Conservation (phyloP, 805 yeast genomes). For the Grigorovia humatica region DNA sequence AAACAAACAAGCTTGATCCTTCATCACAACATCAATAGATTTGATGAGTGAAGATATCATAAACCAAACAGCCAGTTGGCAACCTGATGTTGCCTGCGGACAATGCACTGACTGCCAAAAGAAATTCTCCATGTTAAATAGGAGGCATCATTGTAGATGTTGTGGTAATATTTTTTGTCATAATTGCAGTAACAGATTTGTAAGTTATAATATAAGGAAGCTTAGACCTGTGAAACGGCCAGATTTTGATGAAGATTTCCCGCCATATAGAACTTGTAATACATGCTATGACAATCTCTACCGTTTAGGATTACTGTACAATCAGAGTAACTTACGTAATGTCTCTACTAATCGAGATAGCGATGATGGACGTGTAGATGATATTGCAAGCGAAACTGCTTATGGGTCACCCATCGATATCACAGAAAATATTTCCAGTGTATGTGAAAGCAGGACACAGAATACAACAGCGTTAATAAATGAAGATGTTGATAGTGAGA, state of each 20-base stretch:
- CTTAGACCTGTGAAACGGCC: constrained; percentile 20
- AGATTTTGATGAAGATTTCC: constrained; percentile 6
- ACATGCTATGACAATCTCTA: constrained; percentile 29
- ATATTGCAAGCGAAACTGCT: background rate
- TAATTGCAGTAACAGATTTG: constrained; percentile 20
- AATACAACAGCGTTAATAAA: background rate
- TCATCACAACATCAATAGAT: background rate
- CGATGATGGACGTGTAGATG: background rate
- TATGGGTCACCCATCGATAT: constrained; percentile 1
- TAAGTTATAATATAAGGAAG: constrained; percentile 18
- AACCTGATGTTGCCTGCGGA: constrained; percentile 19
- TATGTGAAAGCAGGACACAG: background rate
- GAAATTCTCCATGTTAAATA: constrained; percentile 39
- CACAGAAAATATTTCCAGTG: background rate
- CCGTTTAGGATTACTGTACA: constrained; percentile 10
- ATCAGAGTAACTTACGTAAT: constrained; percentile 4
- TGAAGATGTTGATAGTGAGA: constrained; percentile 4
- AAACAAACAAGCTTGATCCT: background rate
- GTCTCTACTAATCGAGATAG: constrained; percentile 2
- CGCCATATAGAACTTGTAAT: constrained; percentile 7
- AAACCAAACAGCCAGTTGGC: constrained; percentile 23
- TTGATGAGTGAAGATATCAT: background rate
- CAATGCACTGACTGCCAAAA: constrained; percentile 40
- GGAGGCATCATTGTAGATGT: constrained; percentile 60
- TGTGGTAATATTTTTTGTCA: constrained; percentile 61